Evolutionary conservation across 1,284 basidiomycete genomes (phyloP), one percentile per base, ranked within the genome.

Genomic region (Cystobasidium sp.): DNA sequence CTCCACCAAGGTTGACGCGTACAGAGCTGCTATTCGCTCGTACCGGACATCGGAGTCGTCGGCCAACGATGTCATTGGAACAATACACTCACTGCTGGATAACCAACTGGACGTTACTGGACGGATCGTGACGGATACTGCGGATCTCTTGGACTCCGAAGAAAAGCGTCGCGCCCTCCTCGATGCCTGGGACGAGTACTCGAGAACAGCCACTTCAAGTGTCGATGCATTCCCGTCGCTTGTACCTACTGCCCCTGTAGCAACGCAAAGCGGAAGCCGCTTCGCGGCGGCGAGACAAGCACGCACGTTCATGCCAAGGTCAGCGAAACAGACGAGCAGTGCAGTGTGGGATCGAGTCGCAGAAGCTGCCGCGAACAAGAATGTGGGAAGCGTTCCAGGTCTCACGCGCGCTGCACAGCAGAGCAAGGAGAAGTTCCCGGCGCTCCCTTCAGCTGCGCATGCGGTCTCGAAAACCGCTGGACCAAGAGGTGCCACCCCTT

Each of bases 81-180:
- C 92, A 0, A 86, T 96, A 12, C 94, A 89, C 88, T 91, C 89
- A 78, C 86, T 97, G 20, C 84, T 97, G 16, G 92, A 95, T 77
- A 84, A 87, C 49, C 88, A 92, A 77, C 81, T 90, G 37, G 93
- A 95, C 69, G 85, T 88, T 22, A 91, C 92, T 0, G 88, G 88
- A 0, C 88, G 89, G 69, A 86, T 97, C 47, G 85, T 96, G 55
- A 91, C 90, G 74, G 86, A 88, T 6, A 85, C 96, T 20, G 89
- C 93, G 8, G 91, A 92, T 77, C 82, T 93, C 9, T 82, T 96
- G n/a, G 90, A 91, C 3, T 91, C 92, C 61, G 88, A 89, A 65
- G 93, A 95, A 22, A 95, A 97, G 86, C 89, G 90, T 76, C 84
- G 85, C 31, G 89, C 89, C 56, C 80, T 98, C 0, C 83, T 93